Evolutionary conservation across 257 asterid genomes (phyloP), one percentile per base, ranked within the genome.

Genomic region (Henckelia pumila): DNA sequence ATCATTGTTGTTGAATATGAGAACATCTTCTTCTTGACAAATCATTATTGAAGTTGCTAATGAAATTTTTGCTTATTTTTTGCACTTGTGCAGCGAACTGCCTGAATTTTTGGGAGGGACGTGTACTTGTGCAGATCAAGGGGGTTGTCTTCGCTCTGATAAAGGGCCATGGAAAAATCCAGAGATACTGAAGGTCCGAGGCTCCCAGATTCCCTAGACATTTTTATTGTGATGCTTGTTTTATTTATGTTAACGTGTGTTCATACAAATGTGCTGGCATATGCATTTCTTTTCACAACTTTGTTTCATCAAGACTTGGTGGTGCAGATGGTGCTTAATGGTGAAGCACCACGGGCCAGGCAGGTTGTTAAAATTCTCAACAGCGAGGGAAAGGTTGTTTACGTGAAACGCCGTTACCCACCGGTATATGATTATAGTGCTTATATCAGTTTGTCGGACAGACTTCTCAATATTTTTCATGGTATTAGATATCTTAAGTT

Each of bases 91-190:
- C 89, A 94, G 99, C 75, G 93, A 94, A 83, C 78, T 94, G 77
- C 98, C 99, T 29, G 94, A 91, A 8, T 94, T 94, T 77, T 70
- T 94, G 73, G 99, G 98, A 55, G 99, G 99, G 71, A 76, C 73
- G 25, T 94, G 99, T 53, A 85, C 82, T 17, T 94, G 98, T 78
- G 88, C 91, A 26, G 92, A 82, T 59, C 76, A 84, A 77, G 97
- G 98, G 47, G 96, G 96, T 8, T 94, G 99, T 84, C 86, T 89
- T 70, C 95, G 77, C 61, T 87, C 99, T 65, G 96, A 94, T 81
- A 94, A 91, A 83, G 98, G 99, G 64, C 96, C 99, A 32, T 94
- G 99, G 99, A 88, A 91, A 79, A 79, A 94, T 85, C 95, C 88
- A 0, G 95, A 85, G 30, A 88, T 94, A 68, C 67, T 91, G 73